phyloP scores from a whole-genome alignment of 768 basidiomycete species.

The Xerocomellus dryophilus region DNA sequence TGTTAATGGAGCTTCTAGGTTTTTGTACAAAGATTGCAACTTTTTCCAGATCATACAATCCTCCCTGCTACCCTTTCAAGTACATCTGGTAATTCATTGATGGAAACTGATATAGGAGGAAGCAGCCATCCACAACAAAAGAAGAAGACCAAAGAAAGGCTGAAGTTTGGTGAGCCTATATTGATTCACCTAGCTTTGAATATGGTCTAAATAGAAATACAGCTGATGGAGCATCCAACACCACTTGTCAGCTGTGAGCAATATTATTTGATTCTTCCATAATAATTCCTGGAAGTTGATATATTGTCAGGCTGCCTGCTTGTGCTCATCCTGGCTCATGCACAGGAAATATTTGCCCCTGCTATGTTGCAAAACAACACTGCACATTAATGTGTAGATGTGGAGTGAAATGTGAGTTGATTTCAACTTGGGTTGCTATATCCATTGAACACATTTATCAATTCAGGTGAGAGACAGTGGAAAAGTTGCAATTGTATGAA shows the following conservation, averaged over 20 bases:
- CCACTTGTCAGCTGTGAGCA: constrained; percentile 11
- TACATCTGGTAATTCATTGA: background rate
- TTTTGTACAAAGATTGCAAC: constrained; percentile 20
- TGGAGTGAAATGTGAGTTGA: constrained; percentile 34
- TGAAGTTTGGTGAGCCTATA: constrained; percentile 16
- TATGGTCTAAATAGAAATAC: background rate
- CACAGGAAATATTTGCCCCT: constrained; percentile 38
- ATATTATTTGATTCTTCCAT: background rate
- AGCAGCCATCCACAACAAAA: background rate
- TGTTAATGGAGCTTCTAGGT: constrained; percentile 1
- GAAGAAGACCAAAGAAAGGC: constrained; percentile 3
- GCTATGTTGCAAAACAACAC: constrained; percentile 37
- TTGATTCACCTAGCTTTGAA: background rate
- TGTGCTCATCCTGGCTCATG: constrained; percentile 53
- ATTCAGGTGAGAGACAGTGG: constrained; percentile 16
- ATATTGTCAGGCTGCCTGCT: constrained; percentile 28
- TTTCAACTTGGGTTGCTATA: background rate
- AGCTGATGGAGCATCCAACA: constrained; percentile 8
- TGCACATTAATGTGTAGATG: constrained; percentile 53
- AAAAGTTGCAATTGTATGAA: constrained; percentile 9
- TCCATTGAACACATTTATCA: background rate
- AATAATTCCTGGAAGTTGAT: background rate
- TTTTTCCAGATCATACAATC: constrained; percentile 21
- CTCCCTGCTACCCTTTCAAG: constrained; percentile 6
- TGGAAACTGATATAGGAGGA: background rate